These are phyloP conservation scores for Botryobasidium botryosum DNA, from an alignment of 768 basidiomycete genomes.

Conservation along the genomic window DNA sequence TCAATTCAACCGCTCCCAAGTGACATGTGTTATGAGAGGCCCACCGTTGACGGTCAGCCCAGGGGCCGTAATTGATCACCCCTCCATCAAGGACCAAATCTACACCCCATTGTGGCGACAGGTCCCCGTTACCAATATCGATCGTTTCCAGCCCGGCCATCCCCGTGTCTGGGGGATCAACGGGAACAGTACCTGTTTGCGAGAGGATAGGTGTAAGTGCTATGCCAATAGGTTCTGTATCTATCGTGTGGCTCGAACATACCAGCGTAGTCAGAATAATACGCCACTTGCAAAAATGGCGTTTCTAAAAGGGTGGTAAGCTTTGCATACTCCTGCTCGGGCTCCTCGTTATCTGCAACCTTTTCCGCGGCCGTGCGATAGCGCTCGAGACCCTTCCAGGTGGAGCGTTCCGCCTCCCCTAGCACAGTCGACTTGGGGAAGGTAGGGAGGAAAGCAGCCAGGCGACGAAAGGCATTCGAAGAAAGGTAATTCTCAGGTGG, in stretches of 20 bases:
- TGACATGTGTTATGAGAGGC: too few relatives aligned
- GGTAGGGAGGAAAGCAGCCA: constrained; percentile 7
- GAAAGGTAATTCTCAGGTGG: not conserved
- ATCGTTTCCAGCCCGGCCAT: constrained; percentile 17
- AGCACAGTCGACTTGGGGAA: constrained; percentile 3
- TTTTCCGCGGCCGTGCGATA: constrained; percentile 15
- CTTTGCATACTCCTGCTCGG: constrained; percentile 58
- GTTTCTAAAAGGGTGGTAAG: constrained; percentile 71
- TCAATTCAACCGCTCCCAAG: too few relatives aligned
- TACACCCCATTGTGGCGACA: constrained; percentile 86
- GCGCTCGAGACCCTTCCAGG: constrained; percentile 27
- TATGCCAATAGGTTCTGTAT: not conserved
- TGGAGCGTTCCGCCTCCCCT: not conserved
- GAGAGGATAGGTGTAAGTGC: not conserved
- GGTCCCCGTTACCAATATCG: constrained; percentile 74
- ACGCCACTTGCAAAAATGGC: constrained; percentile 58
- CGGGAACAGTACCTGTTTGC: constrained; percentile 9
- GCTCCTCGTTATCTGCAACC: constrained; percentile 5
- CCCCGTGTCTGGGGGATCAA: constrained; percentile 5
- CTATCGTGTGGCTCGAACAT: constrained; percentile 16
- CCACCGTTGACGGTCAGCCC: constrained; percentile 88
- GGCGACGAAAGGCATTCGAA: constrained; percentile 6
- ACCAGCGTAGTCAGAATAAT: constrained; percentile 76
- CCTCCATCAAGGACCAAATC: constrained; percentile 71
- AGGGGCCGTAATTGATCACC: constrained; percentile 73